phyloP scores from a whole-genome alignment of 2,329 filamentous ascomycete genomes.

The Amesomyces nigricolor region DNA sequence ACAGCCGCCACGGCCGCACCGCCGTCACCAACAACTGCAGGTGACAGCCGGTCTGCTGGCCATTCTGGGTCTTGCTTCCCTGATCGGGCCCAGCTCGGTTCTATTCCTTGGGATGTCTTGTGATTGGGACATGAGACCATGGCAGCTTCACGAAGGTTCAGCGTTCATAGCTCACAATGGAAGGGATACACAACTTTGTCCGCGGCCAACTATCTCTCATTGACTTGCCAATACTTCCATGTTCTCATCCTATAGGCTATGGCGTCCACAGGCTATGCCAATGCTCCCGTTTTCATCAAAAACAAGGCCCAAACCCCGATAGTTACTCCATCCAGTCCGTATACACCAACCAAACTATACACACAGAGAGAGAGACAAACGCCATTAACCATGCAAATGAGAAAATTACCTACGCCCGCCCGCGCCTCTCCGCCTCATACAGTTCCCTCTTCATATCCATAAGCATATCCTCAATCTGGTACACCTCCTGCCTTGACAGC shows the following conservation, averaged over 20 bases:
- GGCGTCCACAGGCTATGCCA: background rate
- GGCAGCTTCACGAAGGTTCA: too few species aligned
- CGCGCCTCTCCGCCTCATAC: conserved; percentile 62
- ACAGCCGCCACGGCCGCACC: conserved; percentile 1
- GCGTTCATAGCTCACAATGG: too few species aligned
- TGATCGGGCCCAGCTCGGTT: background rate
- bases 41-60: background rate
- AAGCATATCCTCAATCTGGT: conserved; percentile 69
- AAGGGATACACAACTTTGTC: too few species aligned
- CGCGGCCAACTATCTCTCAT: background rate
- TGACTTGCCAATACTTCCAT: background rate
- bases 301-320: background rate
- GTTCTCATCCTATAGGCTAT: background rate
- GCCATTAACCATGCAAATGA: conserved; percentile 15
- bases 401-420: conserved; percentile 32
- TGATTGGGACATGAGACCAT: too few species aligned
- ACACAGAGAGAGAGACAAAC: background rate
- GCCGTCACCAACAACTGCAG: conserved; percentile 1
- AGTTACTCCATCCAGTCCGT: background rate
- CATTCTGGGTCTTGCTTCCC: background rate
- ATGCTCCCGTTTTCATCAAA: background rate
- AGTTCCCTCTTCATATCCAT: conserved; percentile 73
- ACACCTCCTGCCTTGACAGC: conserved; percentile 59
- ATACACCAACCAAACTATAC: background rate
- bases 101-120: background rate